A percentile compares a stretch with the other conserved stretches of the same genome.
These are phyloP conservation scores for Echinosophora koreensis DNA, from an alignment of 306 rosid genomes.

Conservation along the genomic window DNA sequence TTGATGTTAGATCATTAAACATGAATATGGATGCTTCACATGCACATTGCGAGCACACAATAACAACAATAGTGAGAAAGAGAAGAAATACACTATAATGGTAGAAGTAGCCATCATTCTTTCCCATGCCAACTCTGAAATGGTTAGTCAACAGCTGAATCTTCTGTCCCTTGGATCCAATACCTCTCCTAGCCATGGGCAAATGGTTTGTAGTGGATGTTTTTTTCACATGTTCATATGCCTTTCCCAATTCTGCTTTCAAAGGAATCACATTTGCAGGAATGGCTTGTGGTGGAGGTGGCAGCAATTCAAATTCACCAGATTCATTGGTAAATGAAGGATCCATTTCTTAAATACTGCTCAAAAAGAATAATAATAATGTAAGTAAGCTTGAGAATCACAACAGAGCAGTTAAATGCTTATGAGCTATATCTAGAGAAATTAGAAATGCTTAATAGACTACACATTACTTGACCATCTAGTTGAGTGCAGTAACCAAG, in stretches of 20 bases:
- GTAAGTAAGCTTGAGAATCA: not conserved
- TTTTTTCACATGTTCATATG: not conserved
- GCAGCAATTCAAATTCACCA: conserved; percentile 14
- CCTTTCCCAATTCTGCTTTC: not conserved
- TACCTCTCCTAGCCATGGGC: conserved; percentile 47
- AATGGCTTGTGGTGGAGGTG: conserved; percentile 43
- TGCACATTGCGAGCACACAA: not conserved
- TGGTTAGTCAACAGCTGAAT: conserved; percentile 51
- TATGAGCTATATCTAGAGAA: too few species aligned
- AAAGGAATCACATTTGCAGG: conserved; percentile 41
- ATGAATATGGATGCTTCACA: not conserved
- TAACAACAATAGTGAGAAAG: not conserved
- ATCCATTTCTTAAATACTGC: conserved; percentile 47
- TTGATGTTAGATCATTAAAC: not conserved
- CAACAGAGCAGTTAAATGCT: not conserved
- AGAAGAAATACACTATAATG: conserved; percentile 48
- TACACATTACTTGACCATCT: not conserved
- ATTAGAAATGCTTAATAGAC: not conserved
- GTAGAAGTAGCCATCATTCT: conserved; percentile 48
- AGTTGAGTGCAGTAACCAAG: too few species aligned
- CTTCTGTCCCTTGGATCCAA: conserved; percentile 55
- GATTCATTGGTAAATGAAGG: not conserved
- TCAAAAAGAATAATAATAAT: not conserved
- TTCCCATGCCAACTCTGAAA: conserved; percentile 43
- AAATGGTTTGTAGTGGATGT: conserved; percentile 7